Base-by-base conservation (phyloP, 1,139 yeast species). In the Saccharomyces uvarum region DNA sequence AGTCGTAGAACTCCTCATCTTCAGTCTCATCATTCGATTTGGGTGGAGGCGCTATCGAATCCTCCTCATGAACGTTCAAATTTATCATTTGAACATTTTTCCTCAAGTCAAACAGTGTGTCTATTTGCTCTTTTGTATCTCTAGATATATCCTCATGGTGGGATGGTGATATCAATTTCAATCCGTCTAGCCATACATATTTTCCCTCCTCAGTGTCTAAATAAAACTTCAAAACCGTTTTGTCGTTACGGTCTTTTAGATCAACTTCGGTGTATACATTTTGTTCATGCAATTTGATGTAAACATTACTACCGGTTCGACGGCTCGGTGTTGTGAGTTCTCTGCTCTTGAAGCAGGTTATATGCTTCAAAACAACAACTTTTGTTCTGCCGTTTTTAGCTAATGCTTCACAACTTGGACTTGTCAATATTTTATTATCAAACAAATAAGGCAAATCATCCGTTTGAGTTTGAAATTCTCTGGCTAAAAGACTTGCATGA, bases 171-270 rank as follows among this genome's bases (percentile, higher is more conserved):
- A 86, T 74, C 78, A 88, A 75, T 66, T 81, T 82, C 55, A 88
- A 70, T 1, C 96, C 96, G 70, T 88, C 96, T 49, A 85, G 75
- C 95, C 95, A 88, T 9, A 84, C 82, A 56, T 80, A 81, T 53
- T 86, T 83, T 56, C 82, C 79, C 52, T 85, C 89, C 57, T 81
- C 79, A 4, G 90, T 84, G 59, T 87, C 93, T 6, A 88, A 80
- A 68, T 79, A 87, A 63, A 88, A 85, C 26, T 77, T 71, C 56
- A 88, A 75, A 14, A 82, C 61, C 24, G 68, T 65, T 54, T 76
- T 74, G 46, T 70, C 69, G 47, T 71, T 71, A 47, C 75, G 73
- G 38, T 80, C 82, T 6, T 76, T 56, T 24, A 83, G 66, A 1
- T 79, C 72, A 54, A 83, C 80, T 60, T 78, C 81, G 51, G 81